These are phyloP conservation scores for Pseudocercospora musae DNA, from an alignment of 2,329 filamentous ascomycete genomes.

Conservation along the genomic window DNA sequence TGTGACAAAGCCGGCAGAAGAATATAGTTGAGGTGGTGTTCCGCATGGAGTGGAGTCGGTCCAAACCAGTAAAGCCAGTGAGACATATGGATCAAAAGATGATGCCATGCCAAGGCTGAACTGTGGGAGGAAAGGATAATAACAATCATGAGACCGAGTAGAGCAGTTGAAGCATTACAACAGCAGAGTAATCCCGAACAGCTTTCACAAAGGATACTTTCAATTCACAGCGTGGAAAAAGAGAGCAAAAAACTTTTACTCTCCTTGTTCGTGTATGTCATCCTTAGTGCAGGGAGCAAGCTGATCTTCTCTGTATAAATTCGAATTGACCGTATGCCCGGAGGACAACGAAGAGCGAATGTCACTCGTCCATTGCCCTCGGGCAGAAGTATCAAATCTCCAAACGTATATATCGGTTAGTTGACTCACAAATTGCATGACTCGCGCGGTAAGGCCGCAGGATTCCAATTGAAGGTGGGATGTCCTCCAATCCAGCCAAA, in stretches of 20 bases:
- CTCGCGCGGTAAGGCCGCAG: not conserved
- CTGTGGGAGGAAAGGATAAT: too few relatives aligned
- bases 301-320: not conserved
- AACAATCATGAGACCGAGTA: too few relatives aligned
- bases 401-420: not conserved
- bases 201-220: too few relatives aligned
- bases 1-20: too few relatives aligned
- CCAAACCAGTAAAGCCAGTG: too few relatives aligned
- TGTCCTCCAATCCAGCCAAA: too few relatives aligned
- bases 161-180: too few relatives aligned
- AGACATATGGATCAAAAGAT: too few relatives aligned
- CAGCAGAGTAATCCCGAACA: too few relatives aligned
- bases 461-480: not conserved
- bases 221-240: not conserved
- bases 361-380: not conserved
- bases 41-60: too few relatives aligned
- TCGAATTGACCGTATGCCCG: not conserved
- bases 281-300: not conserved
- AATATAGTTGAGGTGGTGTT: too few relatives aligned
- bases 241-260: not conserved
- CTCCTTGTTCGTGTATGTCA: not conserved
- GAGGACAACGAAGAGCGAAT: not conserved
- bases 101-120: too few relatives aligned
- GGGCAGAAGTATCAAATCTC: not conserved
- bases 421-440: not conserved